These are phyloP conservation scores for Hamigera avellanea DNA, from an alignment of 495 filamentous ascomycete species.

Conservation along the genomic window DNA sequence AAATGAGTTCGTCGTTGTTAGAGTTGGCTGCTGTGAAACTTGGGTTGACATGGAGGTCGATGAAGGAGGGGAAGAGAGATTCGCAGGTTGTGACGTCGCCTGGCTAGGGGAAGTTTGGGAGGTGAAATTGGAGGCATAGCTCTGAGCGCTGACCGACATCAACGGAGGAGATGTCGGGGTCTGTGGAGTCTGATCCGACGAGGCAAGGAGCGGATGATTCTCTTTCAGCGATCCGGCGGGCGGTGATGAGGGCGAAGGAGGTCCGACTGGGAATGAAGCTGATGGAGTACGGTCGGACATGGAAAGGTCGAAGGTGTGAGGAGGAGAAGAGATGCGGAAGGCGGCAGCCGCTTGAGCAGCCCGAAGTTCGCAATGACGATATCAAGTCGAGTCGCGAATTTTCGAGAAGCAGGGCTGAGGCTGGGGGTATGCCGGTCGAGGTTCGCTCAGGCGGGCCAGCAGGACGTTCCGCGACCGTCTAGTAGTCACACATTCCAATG, in stretches of 20 bases:
- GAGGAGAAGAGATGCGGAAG: constrained; percentile 2
- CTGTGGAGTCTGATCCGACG: constrained; percentile 30
- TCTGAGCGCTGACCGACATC: constrained; percentile 40
- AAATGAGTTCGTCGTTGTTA: constrained; percentile 32
- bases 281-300: constrained; percentile 35
- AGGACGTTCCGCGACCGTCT: constrained; percentile 26
- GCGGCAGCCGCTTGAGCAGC: constrained; percentile 4
- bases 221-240: constrained; percentile 29
- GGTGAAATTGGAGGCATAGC: constrained; percentile 35
- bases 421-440: constrained; percentile 16
- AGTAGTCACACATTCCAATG: constrained; percentile 31
- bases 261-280: constrained; percentile 25
- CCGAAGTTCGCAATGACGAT: constrained; percentile 3
- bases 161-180: constrained; percentile 40
- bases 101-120: constrained; percentile 35
- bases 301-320: constrained; percentile 9
- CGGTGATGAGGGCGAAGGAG: constrained; percentile 35
- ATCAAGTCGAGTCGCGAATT: constrained; percentile 15
- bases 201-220: constrained; percentile 15
- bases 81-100: constrained; percentile 29
- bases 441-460: constrained; percentile 30
- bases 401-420: constrained; percentile 6
- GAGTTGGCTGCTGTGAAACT: constrained; percentile 29
- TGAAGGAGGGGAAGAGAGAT: constrained; percentile 31
- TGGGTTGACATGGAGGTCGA: constrained; percentile 37